phyloP scores from a whole-genome alignment of 495 filamentous ascomycete genomes.

The Penicillium daleae region DNA sequence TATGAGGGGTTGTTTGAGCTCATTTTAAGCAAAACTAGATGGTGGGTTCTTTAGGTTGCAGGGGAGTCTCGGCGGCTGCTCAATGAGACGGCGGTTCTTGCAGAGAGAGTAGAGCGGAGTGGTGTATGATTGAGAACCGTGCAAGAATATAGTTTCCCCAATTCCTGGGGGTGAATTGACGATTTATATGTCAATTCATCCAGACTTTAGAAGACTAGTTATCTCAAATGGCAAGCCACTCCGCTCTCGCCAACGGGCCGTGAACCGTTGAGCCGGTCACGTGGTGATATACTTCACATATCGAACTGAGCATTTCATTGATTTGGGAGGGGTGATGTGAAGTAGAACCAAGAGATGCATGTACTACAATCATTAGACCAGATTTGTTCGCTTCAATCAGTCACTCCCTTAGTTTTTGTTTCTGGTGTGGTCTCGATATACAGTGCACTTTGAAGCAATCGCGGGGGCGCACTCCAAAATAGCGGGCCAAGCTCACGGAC shows the following conservation, averaged over 20 bases:
- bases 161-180: slow-evolving; percentile 4
- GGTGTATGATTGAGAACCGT: not conserved
- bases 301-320: not conserved
- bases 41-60: not conserved
- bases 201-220: not conserved
- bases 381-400: no score
- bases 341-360: not conserved
- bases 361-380: not conserved
- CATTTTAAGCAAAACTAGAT: slow-evolving; percentile 17
- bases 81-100: not conserved
- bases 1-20: slow-evolving; percentile 42
- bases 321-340: not conserved
- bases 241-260: slow-evolving; percentile 5
- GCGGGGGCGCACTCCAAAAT: not conserved
- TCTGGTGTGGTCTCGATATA: not conserved
- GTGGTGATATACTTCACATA: slow-evolving; percentile 13
- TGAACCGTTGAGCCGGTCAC: slow-evolving; percentile 24
- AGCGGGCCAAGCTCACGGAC: not conserved
- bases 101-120: not conserved
- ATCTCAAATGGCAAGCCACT: slow-evolving; percentile 7
- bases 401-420: not conserved
- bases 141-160: not conserved
- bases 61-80: not conserved
- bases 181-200: slow-evolving; percentile 9
- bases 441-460: not conserved